Evolutionary conservation across 2,329 filamentous ascomycete species (phyloP).

Genomic region (Penicillium sp.): DNA sequence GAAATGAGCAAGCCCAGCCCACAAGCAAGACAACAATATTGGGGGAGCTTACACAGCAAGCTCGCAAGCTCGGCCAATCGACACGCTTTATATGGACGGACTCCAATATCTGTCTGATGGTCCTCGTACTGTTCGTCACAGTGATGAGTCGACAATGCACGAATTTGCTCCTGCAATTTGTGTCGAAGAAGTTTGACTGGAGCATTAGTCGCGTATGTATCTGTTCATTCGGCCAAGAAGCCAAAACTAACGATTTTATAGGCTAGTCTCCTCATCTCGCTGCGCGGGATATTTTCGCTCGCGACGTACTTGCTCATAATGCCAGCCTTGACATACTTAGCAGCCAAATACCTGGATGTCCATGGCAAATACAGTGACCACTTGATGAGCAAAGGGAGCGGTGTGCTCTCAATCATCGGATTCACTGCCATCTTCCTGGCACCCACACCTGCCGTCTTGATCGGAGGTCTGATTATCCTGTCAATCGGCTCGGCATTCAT

Average conservation of each 20-base stretch:
- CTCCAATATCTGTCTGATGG: slow-evolving; percentile 18
- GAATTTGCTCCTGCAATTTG: slow-evolving; percentile 29
- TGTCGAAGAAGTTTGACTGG: slow-evolving; percentile 31
- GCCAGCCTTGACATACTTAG: slow-evolving; percentile 18
- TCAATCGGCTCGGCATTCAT: slow-evolving; percentile 27
- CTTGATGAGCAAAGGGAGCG: slow-evolving; percentile 20
- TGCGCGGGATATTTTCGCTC: slow-evolving; percentile 25
- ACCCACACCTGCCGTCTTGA: slow-evolving; percentile 15
- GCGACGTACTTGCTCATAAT: slow-evolving; percentile 24
- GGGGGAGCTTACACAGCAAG: slow-evolving; percentile 12
- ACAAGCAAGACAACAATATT: slow-evolving; percentile 6
- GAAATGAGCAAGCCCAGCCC: neutral
- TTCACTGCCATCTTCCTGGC: slow-evolving; percentile 19
- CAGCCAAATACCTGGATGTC: slow-evolving; percentile 19
- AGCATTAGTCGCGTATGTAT: slow-evolving; percentile 26
- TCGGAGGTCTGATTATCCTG: slow-evolving; percentile 23
- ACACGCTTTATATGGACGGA: slow-evolving; percentile 27
- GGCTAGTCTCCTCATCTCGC: slow-evolving; percentile 30
- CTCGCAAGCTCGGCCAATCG: slow-evolving; percentile 22
- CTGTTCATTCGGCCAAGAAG: neutral
- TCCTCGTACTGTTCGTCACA: slow-evolving; percentile 25
- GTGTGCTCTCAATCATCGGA: slow-evolving; percentile 22
- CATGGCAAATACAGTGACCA: slow-evolving; percentile 23
- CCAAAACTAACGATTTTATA: slow-evolving; percentile 12
- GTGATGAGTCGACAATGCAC: slow-evolving; percentile 23